Percentiles rank a stretch among this genome's conserved stretches.
These are phyloP conservation scores for Chenopodium suecicum DNA, from an alignment of 148 eudicot species.

Conservation along the genomic window DNA sequence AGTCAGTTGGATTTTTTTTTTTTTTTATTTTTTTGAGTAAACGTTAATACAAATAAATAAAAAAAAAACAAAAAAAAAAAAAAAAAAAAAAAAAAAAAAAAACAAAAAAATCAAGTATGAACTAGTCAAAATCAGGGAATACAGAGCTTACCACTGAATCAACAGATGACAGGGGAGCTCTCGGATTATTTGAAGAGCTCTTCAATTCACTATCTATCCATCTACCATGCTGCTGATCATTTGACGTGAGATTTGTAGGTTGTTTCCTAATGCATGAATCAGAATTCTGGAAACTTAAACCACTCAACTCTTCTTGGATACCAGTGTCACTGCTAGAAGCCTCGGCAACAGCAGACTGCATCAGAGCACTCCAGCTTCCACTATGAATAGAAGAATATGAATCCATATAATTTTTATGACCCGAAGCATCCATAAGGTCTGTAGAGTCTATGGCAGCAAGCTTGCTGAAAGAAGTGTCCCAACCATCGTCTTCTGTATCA, in stretches of 20 bases:
- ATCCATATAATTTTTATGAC: slow-evolving; percentile 23
- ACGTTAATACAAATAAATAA: too few species aligned
- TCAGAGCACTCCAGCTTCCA: slow-evolving; percentile 86
- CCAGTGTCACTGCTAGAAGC: slow-evolving; percentile 61
- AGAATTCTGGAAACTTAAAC: slow-evolving; percentile 53
- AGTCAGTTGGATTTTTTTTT: too few species aligned
- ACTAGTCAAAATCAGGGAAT: background rate
- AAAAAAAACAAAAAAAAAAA: too few species aligned
- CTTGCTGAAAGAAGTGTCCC: slow-evolving; percentile 49
- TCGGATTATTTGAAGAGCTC: background rate
- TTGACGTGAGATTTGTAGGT: slow-evolving; percentile 7
- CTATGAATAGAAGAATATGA: slow-evolving; percentile 51
- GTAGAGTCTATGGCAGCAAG: slow-evolving; percentile 27
- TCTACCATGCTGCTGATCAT: too few species aligned
- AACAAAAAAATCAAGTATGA: background rate
- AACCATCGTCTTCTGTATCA: slow-evolving; percentile 48
- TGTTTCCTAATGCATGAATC: slow-evolving; percentile 41
- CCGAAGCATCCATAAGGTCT: slow-evolving; percentile 3
- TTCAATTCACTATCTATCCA: too few species aligned
- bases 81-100: too few species aligned
- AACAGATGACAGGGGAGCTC: background rate
- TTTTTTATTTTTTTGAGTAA: too few species aligned
- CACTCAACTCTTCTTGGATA: slow-evolving; percentile 67
- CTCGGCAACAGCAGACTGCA: slow-evolving; percentile 85
- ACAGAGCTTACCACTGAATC: slow-evolving; percentile 9